These are phyloP conservation scores for Salix exigua DNA, from an alignment of 345 rosid species.

Conservation along the genomic window DNA sequence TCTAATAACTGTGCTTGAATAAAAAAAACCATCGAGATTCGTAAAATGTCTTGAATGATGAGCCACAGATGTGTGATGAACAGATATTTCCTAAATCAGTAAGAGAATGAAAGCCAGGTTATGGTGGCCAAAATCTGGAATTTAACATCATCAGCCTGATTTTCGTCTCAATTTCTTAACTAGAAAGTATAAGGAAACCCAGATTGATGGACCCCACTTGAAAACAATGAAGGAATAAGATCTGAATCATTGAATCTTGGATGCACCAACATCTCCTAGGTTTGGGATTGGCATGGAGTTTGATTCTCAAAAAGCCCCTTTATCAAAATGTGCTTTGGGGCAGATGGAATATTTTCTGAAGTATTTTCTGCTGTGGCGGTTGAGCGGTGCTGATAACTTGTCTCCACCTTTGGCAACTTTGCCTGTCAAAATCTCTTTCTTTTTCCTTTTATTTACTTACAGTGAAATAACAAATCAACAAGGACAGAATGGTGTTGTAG, in stretches of 20 bases:
- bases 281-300: too few species aligned
- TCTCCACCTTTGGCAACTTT: background rate
- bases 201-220: background rate
- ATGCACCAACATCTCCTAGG: background rate
- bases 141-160: background rate
- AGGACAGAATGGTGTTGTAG: too few species aligned
- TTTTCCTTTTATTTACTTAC: background rate
- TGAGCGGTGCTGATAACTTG: background rate
- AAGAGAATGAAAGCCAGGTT: background rate
- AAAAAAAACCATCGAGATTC: too few species aligned
- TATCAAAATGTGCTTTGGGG: background rate
- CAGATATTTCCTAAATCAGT: background rate
- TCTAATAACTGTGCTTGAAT: too few species aligned
- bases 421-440: background rate
- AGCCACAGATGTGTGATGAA: too few species aligned
- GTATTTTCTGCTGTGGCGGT: background rate
- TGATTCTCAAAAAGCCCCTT: background rate
- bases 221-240: background rate
- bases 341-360: background rate
- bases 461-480: too few species aligned
- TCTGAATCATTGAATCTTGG: background rate
- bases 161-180: background rate
- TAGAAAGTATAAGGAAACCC: background rate
- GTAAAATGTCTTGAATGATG: too few species aligned
- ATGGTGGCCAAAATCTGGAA: background rate